Evolutionary conservation across 2,329 filamentous ascomycete species (phyloP), one percentile per base, ranked within the genome.

Genomic region (Fusarium ramigenum): DNA sequence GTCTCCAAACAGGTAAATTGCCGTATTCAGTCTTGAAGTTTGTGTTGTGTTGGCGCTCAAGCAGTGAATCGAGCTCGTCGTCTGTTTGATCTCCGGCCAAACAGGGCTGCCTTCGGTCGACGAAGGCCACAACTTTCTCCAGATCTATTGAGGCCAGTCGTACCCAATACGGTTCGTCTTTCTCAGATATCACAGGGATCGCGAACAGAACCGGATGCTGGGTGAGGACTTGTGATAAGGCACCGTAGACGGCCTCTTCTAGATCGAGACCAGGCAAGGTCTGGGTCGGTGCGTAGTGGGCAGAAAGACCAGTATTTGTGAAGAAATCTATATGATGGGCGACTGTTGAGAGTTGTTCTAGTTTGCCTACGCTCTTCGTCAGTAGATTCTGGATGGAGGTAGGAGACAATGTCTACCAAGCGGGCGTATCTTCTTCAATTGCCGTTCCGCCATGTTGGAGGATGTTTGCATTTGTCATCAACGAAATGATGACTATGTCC

Each of bases 261-360:
- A 64, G 19, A 9, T 54, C 9, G 5, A 40, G 19, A 5, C 14
- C 32, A 56, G 46, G 18, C 5, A 43, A 36, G 5, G 6, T 8
- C 9, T 23, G 32, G 25, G 46, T 40, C 11, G 60, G 19, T 16
- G 16, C 39, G 34, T 65, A 65, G 28, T 64, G 34, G 11, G 60
- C 46, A 14, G 62, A 65, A 7, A 65, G 23, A 9, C 58, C 62
- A 28, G 46, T 64, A 10, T 64, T 65, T 36, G 62, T 65, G 6
- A 65, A 65, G 19, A 65, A 46, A n/a, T 36, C 39, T n/a, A 64
- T 28, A 4, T 64, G 34, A n/a, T 65, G 60, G 9, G 62, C 62
- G 4, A 43, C 16, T 2, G 60, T 34, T 21, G 62, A 62, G 18
- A 65, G 23, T 12, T 64, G 46, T 23, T 65, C 62, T 1, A 65